These are phyloP conservation scores for Sclerotinia sclerotiorum DNA, from an alignment of 2,329 filamentous ascomycete genomes.

Conservation along the genomic window DNA sequence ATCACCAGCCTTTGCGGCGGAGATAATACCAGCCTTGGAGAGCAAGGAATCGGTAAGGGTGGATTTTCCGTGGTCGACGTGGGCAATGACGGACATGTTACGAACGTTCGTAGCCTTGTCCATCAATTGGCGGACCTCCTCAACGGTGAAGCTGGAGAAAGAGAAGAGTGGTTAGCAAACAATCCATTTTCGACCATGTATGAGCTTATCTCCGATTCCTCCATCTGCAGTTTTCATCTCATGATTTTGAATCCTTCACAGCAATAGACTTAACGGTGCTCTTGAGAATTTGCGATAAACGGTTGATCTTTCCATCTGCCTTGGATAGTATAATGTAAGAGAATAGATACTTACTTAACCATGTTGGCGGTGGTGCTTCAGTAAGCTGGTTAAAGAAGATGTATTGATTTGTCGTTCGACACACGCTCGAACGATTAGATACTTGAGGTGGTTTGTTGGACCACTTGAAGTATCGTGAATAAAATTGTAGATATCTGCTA, in stretches of 20 bases:
- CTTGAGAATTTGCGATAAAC: background rate
- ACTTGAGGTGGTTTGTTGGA: conserved; percentile 4
- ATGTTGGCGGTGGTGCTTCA: conserved; percentile 83
- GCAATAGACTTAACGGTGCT: background rate
- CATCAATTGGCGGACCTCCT: conserved; percentile 81
- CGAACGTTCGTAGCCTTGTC: conserved; percentile 75
- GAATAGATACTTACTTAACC: conserved; percentile 83
- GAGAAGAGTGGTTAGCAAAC: conserved; percentile 50
- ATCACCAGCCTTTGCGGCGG: conserved; percentile 94
- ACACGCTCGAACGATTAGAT: conserved; percentile 24
- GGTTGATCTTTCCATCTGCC: background rate
- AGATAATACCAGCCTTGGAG: conserved; percentile 99
- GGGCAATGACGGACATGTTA: conserved; percentile 99
- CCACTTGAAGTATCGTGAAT: conserved; percentile 25
- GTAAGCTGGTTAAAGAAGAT: conserved; percentile 40
- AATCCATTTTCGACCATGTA: background rate
- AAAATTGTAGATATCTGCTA: conserved; percentile 27
- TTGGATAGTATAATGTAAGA: background rate
- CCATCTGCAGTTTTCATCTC: conserved; percentile 2
- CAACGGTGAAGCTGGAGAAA: conserved; percentile 86
- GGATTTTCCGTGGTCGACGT: conserved; percentile 99
- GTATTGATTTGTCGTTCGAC: conserved; percentile 23
- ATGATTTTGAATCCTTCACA: conserved; percentile 4
- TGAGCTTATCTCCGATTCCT: conserved; percentile 21
- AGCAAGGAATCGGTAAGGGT: conserved; percentile 99